phyloP scores from a whole-genome alignment of 805 yeast genomes.

The Kuraishia floccosa region DNA sequence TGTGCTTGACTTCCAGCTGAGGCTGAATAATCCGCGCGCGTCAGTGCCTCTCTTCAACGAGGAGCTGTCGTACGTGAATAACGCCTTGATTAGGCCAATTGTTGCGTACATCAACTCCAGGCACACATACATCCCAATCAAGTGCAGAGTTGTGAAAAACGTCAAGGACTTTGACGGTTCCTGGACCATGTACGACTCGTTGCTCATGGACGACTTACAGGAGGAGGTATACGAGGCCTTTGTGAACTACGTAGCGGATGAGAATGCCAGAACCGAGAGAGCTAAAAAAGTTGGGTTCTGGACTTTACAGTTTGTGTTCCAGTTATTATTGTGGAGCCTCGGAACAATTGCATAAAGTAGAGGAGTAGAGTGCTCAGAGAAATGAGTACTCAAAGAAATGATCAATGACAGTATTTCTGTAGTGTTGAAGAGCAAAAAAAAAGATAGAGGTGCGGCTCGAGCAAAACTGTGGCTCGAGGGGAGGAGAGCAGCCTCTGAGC shows the following conservation, averaged over 20 bases:
- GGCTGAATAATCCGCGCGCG: constrained; percentile 80
- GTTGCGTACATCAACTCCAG: constrained; percentile 90
- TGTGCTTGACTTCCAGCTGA: constrained; percentile 68
- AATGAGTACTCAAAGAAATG: background rate
- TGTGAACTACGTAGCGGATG: constrained; percentile 81
- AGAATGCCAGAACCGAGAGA: constrained; percentile 60
- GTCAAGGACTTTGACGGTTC: constrained; percentile 85
- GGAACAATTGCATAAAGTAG: constrained; percentile 44
- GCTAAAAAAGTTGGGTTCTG: constrained; percentile 84
- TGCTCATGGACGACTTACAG: constrained; percentile 83
- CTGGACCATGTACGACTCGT: constrained; percentile 91
- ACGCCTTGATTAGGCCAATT: constrained; percentile 87
- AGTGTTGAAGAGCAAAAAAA: background rate
- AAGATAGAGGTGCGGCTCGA: too few species aligned
- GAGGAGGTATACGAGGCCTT: constrained; percentile 86
- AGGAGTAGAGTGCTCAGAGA: too few species aligned
- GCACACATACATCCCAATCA: constrained; percentile 80
- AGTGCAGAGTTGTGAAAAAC: constrained; percentile 70
- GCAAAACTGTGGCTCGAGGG: background rate
- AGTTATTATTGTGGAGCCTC: constrained; percentile 70
- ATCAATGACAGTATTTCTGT: background rate
- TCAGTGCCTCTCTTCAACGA: constrained; percentile 76
- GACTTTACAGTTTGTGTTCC: constrained; percentile 79
- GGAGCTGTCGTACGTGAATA: constrained; percentile 86
- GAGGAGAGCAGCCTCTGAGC: too few species aligned